Percentiles rank a stretch among this genome's conserved stretches.
Evolutionary conservation across 306 rosid species (phyloP).

Genomic region (Fragaria ananassa): DNA sequence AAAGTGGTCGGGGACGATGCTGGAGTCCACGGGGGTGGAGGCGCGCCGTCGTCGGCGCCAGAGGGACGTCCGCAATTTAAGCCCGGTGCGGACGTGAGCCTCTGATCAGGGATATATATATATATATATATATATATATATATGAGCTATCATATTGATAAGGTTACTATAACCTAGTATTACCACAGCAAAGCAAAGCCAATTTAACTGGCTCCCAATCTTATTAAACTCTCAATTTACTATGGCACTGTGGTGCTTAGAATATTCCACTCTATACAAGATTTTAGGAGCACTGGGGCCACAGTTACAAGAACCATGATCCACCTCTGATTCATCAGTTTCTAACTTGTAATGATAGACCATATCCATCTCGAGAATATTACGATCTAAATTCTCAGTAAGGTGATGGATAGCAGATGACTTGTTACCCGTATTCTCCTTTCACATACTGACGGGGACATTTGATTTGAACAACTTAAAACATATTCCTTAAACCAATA

Average conservation of each 20-base stretch:
- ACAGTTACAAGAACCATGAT: not conserved
- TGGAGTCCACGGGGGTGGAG: too few relatives aligned
- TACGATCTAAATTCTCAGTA: not conserved
- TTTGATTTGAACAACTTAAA: not conserved
- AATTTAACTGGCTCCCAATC: constrained; percentile 2
- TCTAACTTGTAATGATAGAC: not conserved
- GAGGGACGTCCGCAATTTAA: too few relatives aligned
- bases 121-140: not conserved
- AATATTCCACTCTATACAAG: not conserved
- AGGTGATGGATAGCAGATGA: not conserved
- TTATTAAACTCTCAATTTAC: not conserved
- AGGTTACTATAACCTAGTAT: not conserved
- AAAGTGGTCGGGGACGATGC: too few relatives aligned
- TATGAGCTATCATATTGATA: not conserved
- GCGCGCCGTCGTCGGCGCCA: too few relatives aligned
- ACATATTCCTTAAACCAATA: not conserved
- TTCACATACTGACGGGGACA: not conserved
- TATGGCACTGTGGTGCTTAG: not conserved
- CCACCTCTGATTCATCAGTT: not conserved
- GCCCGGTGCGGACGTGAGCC: too few relatives aligned
- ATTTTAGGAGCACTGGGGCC: not conserved
- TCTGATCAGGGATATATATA: too few relatives aligned
- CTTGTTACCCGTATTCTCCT: not conserved
- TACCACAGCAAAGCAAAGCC: constrained; percentile 3
- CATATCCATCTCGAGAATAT: not conserved